phyloP scores from a whole-genome alignment of 495 filamentous ascomycete genomes.

The Letharia columbiana region DNA sequence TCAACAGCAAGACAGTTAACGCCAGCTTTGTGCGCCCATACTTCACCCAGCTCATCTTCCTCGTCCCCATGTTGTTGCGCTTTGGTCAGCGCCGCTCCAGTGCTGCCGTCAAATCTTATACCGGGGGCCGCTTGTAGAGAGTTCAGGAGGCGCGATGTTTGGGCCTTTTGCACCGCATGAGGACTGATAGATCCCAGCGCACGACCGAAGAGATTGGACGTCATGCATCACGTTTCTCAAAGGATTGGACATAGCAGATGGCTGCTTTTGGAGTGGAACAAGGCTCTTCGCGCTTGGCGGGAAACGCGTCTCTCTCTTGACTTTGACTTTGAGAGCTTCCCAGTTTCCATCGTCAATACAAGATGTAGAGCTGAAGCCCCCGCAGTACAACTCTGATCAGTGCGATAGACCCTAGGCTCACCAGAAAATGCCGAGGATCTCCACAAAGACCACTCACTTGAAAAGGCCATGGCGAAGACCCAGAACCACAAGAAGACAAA shows the following conservation, averaged over 20 bases:
- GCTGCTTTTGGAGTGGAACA: neutral
- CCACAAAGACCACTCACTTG: neutral
- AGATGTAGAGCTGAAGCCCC: neutral
- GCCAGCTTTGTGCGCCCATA: conserved; percentile 63
- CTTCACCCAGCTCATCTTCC: conserved; percentile 24
- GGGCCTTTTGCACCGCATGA: conserved; percentile 51
- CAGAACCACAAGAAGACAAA: neutral
- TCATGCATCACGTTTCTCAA: conserved; percentile 50
- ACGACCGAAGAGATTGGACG: conserved; percentile 66
- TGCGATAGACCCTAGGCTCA: neutral
- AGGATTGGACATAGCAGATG: neutral
- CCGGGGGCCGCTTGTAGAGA: conserved; percentile 53
- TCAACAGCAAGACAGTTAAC: conserved; percentile 70
- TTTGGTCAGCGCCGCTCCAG: conserved; percentile 26
- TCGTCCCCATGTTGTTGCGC: conserved; percentile 18
- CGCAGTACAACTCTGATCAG: neutral
- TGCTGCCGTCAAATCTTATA: conserved; percentile 58
- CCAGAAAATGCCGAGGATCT: neutral
- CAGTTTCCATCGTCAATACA: neutral
- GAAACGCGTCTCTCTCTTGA: too few relatives aligned
- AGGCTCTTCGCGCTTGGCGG: too few relatives aligned
- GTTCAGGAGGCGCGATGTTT: conserved; percentile 52
- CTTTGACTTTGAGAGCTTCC: too few relatives aligned
- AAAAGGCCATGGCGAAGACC: neutral
- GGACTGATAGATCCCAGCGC: conserved; percentile 55